Conservation (phyloP, 2,329 filamentous ascomycete species). For the Chrysoporthe austroafricana region DNA sequence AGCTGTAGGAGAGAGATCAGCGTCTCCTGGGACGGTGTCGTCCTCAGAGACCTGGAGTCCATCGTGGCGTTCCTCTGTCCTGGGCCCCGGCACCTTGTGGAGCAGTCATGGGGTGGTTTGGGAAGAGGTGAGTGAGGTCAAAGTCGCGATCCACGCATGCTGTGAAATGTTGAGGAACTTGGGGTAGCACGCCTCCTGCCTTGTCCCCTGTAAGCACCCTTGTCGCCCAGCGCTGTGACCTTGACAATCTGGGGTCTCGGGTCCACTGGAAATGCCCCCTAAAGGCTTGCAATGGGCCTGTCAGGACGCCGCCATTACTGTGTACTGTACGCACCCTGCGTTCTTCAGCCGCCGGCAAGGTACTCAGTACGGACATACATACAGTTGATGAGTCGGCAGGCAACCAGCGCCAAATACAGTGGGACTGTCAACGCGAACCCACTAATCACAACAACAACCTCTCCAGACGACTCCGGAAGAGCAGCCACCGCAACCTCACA, state of each 20-base stretch:
- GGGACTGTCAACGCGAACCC: conserved; percentile 35
- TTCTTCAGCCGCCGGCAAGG: too few relatives aligned
- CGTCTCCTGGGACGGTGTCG: conserved; percentile 55
- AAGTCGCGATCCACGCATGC: neutral
- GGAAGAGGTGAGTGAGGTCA: neutral
- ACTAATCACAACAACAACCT: conserved; percentile 44
- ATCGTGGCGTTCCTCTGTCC: conserved; percentile 32
- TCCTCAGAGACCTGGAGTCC: conserved; percentile 42
- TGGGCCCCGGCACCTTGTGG: conserved; percentile 29
- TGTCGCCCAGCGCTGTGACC: conserved; percentile 12
- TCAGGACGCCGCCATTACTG: conserved; percentile 14
- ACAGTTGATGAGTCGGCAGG: neutral
- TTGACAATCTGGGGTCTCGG: conserved; percentile 19
- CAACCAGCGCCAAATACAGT: neutral
- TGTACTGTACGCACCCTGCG: too few relatives aligned
- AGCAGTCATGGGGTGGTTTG: neutral
- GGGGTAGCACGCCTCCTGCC: neutral
- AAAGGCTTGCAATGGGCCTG: conserved; percentile 13
- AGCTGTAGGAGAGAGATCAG: conserved; percentile 73
- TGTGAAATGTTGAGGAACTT: conserved; percentile 16
- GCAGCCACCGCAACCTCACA: neutral
- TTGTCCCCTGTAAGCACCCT: neutral
- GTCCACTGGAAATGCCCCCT: conserved; percentile 14
- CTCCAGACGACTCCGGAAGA: too few relatives aligned
- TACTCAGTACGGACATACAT: neutral